Conservation (phyloP, 2,329 filamentous ascomycete genomes). For the Pseudogymnoascus sp. region DNA sequence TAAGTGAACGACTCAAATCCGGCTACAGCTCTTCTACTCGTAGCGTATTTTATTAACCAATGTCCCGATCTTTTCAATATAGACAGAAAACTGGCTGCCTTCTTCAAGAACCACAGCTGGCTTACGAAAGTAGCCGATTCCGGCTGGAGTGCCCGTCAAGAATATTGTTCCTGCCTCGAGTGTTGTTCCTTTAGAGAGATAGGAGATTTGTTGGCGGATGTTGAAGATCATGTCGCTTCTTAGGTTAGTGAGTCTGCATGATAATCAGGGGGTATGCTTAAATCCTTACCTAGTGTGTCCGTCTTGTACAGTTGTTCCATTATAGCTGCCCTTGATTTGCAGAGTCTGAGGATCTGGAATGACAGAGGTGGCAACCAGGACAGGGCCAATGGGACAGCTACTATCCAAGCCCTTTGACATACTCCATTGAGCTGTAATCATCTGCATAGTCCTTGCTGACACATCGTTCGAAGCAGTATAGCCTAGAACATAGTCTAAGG, state of each 20-base stretch:
- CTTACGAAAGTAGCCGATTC: slow-evolving; percentile 29
- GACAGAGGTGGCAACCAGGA: slow-evolving; percentile 27
- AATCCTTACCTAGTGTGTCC: slow-evolving; percentile 33
- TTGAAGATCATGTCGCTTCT: slow-evolving; percentile 37
- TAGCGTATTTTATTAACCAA: slow-evolving; percentile 27
- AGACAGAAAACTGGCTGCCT: slow-evolving; percentile 25
- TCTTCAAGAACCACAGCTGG: slow-evolving; percentile 23
- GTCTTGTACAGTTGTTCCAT: slow-evolving; percentile 43
- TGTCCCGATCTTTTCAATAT: slow-evolving; percentile 27
- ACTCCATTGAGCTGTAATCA: slow-evolving; percentile 36
- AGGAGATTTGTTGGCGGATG: slow-evolving; percentile 34
- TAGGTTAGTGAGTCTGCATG: background rate
- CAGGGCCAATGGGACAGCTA: slow-evolving; percentile 35
- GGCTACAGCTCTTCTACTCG: slow-evolving; percentile 13
- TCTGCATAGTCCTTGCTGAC: slow-evolving; percentile 32
- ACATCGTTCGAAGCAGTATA: slow-evolving; percentile 38
- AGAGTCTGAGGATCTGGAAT: slow-evolving; percentile 21
- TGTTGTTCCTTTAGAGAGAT: slow-evolving; percentile 32
- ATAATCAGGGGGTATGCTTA: background rate
- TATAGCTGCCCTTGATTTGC: slow-evolving; percentile 35
- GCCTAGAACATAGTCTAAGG: slow-evolving; percentile 34
- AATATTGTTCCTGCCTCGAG: slow-evolving; percentile 33
- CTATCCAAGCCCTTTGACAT: slow-evolving; percentile 38
- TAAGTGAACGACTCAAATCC: background rate
- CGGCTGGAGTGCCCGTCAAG: slow-evolving; percentile 36